A percentile compares a stretch with the other conserved stretches of the same genome.
Evolutionary conservation across 805 yeast species (phyloP).

Genomic region (Myxozyma sirexii): DNA sequence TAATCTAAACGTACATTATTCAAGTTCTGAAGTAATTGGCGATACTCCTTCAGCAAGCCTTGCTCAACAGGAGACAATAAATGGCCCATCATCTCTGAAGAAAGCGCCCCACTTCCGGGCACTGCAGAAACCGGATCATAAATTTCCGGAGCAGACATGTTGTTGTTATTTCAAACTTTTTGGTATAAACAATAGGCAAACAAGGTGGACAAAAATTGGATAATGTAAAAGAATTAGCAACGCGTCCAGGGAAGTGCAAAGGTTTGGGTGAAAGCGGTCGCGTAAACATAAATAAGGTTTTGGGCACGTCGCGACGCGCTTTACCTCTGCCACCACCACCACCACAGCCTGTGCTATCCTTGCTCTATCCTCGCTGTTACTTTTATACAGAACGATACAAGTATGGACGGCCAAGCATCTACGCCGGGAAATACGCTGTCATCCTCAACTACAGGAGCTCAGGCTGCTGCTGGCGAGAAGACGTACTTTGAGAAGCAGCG

Average conservation of each 20-base stretch:
- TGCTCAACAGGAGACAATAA: conserved; percentile 28
- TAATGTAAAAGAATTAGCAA: not conserved
- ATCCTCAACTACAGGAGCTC: not conserved
- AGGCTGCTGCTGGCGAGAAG: conserved; percentile 3
- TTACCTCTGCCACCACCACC: not conserved
- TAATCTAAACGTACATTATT: conserved; percentile 3
- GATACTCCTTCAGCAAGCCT: conserved; percentile 26
- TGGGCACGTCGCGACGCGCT: not conserved
- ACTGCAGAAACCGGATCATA: not conserved
- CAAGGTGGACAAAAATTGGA: not conserved
- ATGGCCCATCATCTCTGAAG: conserved; percentile 18
- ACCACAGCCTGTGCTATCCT: too few species aligned
- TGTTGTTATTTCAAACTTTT: not conserved
- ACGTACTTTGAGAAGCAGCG: conserved; percentile 61
- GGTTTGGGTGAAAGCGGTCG: not conserved
- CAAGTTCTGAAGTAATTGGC: conserved; percentile 15
- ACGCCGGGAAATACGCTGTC: not conserved
- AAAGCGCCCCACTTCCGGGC: not conserved
- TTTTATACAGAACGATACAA: not conserved
- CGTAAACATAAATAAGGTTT: conserved; percentile 1
- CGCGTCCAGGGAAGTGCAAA: not conserved
- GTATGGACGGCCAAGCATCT: conserved; percentile 5
- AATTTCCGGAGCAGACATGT: not conserved
- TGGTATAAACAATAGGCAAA: not conserved
- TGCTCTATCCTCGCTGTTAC: too few species aligned